Conservation (phyloP, 1,284 basidiomycete species). For the Irpex rosettiformis region DNA sequence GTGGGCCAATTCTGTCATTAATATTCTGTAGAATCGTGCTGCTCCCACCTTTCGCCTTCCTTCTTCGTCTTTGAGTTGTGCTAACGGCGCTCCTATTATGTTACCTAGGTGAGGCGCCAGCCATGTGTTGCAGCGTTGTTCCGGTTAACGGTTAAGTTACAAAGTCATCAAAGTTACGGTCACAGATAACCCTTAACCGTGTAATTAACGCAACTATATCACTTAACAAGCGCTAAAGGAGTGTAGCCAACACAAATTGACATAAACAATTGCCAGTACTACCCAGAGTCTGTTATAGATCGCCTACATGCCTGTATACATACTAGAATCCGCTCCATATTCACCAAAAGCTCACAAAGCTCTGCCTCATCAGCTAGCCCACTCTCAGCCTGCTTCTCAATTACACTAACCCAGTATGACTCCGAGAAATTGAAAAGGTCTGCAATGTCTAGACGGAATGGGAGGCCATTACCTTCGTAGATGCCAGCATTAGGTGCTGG, state of each 20-base stretch:
- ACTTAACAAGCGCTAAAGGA: no score
- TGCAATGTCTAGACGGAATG: neutral
- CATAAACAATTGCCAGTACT: no score
- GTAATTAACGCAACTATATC: no score
- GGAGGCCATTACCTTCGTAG: neutral
- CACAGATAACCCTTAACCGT: no score
- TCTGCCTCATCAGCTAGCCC: neutral
- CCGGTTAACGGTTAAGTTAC: no score
- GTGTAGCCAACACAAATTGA: no score
- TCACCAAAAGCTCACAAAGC: neutral
- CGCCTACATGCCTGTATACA: neutral
- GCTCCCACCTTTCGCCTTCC: neutral
- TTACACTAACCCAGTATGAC: neutral
- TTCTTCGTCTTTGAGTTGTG: neutral
- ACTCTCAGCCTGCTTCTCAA: slow-evolving; percentile 1
- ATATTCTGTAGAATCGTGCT: neutral
- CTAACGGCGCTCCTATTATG: neutral
- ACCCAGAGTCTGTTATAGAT: no score
- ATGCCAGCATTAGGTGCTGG: neutral
- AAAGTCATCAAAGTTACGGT: no score
- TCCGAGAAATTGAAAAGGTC: slow-evolving; percentile 1
- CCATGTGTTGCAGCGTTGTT: no score
- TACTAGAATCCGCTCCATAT: neutral
- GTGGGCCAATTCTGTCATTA: neutral
- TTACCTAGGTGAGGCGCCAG: neutral